Conservation (phyloP, 306 rosid species). For the Oxytropis ochrocephala region DNA sequence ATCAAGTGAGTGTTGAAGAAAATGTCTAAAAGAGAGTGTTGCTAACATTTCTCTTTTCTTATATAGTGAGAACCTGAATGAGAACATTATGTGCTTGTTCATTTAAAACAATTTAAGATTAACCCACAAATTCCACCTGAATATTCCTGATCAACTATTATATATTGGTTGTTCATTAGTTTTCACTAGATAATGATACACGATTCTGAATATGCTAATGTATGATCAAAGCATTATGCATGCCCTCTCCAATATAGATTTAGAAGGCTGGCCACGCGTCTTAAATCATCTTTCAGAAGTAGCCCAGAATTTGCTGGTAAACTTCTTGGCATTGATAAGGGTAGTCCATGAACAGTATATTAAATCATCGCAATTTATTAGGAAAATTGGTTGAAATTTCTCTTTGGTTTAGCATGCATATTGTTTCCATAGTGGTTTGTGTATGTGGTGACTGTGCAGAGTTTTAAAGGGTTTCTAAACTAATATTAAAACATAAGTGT, state of each 20-base stretch:
- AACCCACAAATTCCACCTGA: no score
- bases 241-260: neutral
- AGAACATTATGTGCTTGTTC: no score
- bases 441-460: neutral
- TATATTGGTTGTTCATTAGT: no score
- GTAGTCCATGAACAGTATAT: neutral
- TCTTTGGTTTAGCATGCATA: neutral
- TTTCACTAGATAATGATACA: neutral
- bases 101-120: no score
- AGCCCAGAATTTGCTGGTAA: slow-evolving; percentile 17
- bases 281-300: neutral
- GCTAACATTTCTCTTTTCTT: no score
- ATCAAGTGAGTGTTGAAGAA: no score
- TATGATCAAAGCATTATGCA: neutral
- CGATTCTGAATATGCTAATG: neutral
- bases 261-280: neutral
- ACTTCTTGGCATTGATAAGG: neutral
- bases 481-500: neutral
- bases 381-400: slow-evolving; percentile 5
- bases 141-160: no score
- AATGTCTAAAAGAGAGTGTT: no score
- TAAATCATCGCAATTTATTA: neutral
- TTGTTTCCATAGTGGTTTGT: neutral
- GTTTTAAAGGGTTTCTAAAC: neutral
- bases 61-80: no score